A percentile compares a stretch with the other conserved stretches of the same genome.
These are phyloP conservation scores for Sisymbrium altissimum DNA, from an alignment of 345 rosid genomes.

Conservation along the genomic window DNA sequence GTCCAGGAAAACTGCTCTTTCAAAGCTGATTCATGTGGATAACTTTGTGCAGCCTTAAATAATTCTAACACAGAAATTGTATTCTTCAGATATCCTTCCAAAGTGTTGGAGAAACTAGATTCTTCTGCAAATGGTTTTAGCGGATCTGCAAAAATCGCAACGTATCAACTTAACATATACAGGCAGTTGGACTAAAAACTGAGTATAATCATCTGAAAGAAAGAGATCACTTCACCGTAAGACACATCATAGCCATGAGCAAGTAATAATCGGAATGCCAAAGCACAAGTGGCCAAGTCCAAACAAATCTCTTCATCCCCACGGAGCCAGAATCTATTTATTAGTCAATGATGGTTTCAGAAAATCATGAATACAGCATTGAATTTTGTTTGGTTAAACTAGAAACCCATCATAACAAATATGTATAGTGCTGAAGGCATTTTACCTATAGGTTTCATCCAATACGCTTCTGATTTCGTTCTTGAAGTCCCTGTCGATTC, in stretches of 20 bases:
- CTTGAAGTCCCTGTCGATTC: constrained; percentile 58
- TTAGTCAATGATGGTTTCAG: constrained; percentile 23
- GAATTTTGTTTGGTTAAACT: not conserved
- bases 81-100: constrained; percentile 57
- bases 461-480: constrained; percentile 48
- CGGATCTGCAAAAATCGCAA: constrained; percentile 45
- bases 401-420: not conserved
- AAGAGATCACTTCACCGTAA: constrained; percentile 46
- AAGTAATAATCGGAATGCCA: constrained; percentile 77
- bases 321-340: constrained; percentile 68
- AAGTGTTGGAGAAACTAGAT: constrained; percentile 45
- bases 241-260: constrained; percentile 66
- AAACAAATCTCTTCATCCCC: constrained; percentile 61
- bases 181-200: not conserved
- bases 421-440: not conserved
- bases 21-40: constrained; percentile 50
- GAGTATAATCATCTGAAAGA: not conserved
- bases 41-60: constrained; percentile 58
- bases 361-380: not conserved
- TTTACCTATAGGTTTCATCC: constrained; percentile 69
- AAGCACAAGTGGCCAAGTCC: constrained; percentile 56
- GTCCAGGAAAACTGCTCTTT: constrained; percentile 56
- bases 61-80: constrained; percentile 56
- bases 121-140: constrained; percentile 51
- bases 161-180: not conserved